phyloP scores from a whole-genome alignment of 2,329 filamentous ascomycete species.

The Paraphoma chrysanthemicola region DNA sequence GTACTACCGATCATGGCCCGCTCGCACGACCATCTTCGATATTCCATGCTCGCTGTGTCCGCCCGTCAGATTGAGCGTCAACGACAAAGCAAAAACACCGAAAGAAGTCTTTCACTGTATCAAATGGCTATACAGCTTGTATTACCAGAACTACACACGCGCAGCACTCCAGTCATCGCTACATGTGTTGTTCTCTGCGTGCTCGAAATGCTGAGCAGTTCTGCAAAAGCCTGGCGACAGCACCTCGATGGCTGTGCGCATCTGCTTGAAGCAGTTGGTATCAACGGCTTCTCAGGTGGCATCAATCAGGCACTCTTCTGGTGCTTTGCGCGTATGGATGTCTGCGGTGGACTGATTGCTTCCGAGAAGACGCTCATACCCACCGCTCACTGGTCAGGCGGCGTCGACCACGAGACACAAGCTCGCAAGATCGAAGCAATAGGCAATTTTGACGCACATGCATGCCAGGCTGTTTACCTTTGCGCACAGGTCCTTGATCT shows the following conservation, averaged over 20 bases:
- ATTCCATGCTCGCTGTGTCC: conserved; percentile 60
- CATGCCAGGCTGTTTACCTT: conserved; percentile 61
- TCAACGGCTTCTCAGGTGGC: conserved; percentile 60
- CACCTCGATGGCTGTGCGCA: conserved; percentile 62
- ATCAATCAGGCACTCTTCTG: conserved; percentile 61
- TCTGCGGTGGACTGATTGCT: conserved; percentile 60
- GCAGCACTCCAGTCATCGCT: conserved; percentile 59
- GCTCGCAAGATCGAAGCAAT: conserved; percentile 43
- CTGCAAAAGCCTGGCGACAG: conserved; percentile 56
- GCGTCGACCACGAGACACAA: conserved; percentile 25
- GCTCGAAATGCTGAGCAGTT: conserved; percentile 57
- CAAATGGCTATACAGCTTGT: conserved; percentile 61
- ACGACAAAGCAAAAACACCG: conserved; percentile 47
- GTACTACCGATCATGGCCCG: conserved; percentile 57
- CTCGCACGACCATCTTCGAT: conserved; percentile 54
- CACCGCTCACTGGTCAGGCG: conserved; percentile 52
- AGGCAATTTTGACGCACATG: conserved; percentile 49
- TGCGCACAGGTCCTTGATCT: conserved; percentile 58
- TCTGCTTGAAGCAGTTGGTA: conserved; percentile 58
- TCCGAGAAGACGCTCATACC: conserved; percentile 58
- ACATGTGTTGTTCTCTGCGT: conserved; percentile 63
- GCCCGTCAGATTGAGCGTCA: conserved; percentile 60
- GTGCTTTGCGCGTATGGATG: conserved; percentile 63
- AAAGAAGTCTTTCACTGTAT: conserved; percentile 57
- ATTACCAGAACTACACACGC: conserved; percentile 56